Evolutionary conservation across 306 rosid species (phyloP), one percentile per base, ranked within the genome.

Genomic region (Cicer bijugum): DNA sequence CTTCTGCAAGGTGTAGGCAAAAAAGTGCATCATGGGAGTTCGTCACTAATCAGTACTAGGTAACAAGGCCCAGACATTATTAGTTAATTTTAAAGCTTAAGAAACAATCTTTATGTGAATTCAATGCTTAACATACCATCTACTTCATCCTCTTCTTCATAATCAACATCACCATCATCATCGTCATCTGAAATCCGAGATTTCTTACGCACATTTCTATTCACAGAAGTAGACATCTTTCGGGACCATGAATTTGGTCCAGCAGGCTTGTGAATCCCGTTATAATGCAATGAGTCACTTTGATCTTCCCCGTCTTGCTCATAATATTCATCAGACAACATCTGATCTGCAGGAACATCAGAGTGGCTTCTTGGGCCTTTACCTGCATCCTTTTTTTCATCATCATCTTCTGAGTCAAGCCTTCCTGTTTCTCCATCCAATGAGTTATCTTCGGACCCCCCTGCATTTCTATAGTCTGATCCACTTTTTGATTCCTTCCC

Each of bases 321-420:
- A 78, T 95, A 95, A 84, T 95, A 95, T 86, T 95, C 99, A 81
- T 95, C 99, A 64, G 99, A 95, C 79, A 95, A 74, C 97, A 92
- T 89, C 84, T 90, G 97, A 63, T 90, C 97, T 7, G 92, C 96
- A 50, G 97, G 96, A 75, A 95, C 94, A 79, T 90, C 96, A 53
- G 90, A 78, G 69, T 85, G 89, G 74, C 84, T 92, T 75, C 82
- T 80, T 43, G 81, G 95, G 83, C 86, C 92, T 86, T 88, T 87
- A 67, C 83, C 85, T 74, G 56, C 69, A 37, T 83, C 89, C 62
- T 86, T 90, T 67, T 79, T 86, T 67, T 83, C 88, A 58, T 79
- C 88, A 58, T 90, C 93, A 76, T 95, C 97, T 75, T 91, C 96
- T 53, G 92, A 90, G 64, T 91, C 92, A 74, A 88, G 77, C 79